Evolutionary conservation across 106 monocot genomes (phyloP).

Genomic region (Gastrodia elata): DNA sequence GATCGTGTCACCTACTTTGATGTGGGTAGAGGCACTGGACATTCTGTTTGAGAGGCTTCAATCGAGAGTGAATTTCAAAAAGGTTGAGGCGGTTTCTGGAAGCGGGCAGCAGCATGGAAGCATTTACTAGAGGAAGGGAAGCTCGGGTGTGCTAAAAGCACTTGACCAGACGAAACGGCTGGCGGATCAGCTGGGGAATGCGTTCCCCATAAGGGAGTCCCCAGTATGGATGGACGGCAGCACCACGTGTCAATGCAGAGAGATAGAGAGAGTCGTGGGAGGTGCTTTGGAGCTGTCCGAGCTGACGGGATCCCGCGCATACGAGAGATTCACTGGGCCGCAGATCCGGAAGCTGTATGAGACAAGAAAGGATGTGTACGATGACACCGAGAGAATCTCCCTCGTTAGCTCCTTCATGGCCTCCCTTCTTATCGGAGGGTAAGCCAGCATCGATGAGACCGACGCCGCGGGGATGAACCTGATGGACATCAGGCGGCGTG

Average conservation of each 20-base stretch:
- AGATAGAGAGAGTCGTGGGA: constrained; percentile 71
- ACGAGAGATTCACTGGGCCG: constrained; percentile 86
- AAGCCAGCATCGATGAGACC: constrained; percentile 83
- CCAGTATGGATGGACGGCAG: constrained; percentile 99
- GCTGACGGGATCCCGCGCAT: constrained; percentile 80
- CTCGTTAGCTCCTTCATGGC: constrained; percentile 97
- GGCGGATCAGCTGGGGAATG: constrained; percentile 47
- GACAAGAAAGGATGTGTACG: constrained; percentile 42
- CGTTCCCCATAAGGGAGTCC: constrained; percentile 67
- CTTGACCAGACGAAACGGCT: constrained; percentile 49
- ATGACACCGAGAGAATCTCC: constrained; percentile 87
- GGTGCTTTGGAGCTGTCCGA: constrained; percentile 74
- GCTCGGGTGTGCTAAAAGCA: constrained; percentile 33
- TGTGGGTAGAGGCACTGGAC: constrained; percentile 96
- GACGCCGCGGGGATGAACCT: constrained; percentile 98
- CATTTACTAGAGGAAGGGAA: constrained; percentile 89
- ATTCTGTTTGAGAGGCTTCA: constrained; percentile 58
- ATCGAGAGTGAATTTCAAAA: constrained; percentile 51
- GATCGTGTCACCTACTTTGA: constrained; percentile 88
- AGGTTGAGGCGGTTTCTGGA: constrained; percentile 71
- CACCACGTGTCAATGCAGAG: constrained; percentile 82
- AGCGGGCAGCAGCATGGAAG: constrained; percentile 98
- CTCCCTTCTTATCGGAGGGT: constrained; percentile 61
- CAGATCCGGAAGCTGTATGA: constrained; percentile 80
- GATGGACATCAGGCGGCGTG: constrained; percentile 72